Evolutionary conservation across 2,329 filamentous ascomycete species (phyloP).

Genomic region (Juglanconis oblonga): DNA sequence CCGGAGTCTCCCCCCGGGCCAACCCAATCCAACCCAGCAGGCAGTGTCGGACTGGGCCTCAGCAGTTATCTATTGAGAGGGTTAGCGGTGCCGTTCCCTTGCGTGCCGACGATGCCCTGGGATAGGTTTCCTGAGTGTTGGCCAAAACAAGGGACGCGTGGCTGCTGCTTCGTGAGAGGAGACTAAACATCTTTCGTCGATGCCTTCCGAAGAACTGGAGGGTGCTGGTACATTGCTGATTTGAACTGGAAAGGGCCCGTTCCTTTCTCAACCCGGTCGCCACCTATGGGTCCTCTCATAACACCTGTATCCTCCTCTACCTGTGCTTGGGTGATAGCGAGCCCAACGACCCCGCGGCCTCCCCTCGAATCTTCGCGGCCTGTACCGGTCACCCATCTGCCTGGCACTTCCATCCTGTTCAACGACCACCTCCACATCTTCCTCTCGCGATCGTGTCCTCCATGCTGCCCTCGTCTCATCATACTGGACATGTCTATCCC

Average conservation of each 20-base stretch:
- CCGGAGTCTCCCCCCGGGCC: no score
- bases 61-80: no score
- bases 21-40: no score
- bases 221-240: not conserved
- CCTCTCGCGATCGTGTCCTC: not conserved
- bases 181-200: no score
- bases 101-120: no score
- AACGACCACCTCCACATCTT: not conserved
- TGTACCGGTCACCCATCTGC: conserved; percentile 12
- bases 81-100: no score
- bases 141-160: no score
- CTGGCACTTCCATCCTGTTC: not conserved
- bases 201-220: not conserved
- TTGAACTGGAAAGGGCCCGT: not conserved
- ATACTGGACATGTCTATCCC: conserved; percentile 81
- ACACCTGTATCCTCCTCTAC: not conserved
- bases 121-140: no score
- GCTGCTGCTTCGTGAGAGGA: no score
- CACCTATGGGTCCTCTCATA: not conserved
- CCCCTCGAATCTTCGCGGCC: not conserved
- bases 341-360: not conserved
- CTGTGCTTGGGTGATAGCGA: not conserved
- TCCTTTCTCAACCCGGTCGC: not conserved
- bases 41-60: no score
- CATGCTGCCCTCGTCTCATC: conserved; percentile 10